Evolutionary conservation across 257 asterid genomes (phyloP).

Genomic region (Penstemon eatonii): DNA sequence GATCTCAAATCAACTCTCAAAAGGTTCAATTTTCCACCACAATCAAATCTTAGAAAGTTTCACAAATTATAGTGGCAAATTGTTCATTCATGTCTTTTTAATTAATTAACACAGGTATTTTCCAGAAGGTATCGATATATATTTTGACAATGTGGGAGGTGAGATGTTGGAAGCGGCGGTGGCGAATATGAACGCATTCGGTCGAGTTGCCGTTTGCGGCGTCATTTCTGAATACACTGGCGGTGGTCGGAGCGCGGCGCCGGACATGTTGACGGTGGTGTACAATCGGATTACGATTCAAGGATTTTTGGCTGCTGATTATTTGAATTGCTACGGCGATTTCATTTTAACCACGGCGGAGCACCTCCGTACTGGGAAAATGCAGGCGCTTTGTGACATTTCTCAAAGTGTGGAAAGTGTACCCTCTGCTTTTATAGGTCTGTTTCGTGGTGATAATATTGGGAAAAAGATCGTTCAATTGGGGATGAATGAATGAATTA

Average conservation of each 20-base stretch:
- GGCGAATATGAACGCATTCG: conserved; percentile 59
- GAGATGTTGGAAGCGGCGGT: conserved; percentile 69
- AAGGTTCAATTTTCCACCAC: conserved; percentile 35
- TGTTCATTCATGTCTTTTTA: not conserved
- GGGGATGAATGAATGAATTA: conserved; percentile 33
- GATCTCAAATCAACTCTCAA: conserved; percentile 56
- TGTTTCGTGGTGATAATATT: conserved; percentile 53
- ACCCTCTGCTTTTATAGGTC: conserved; percentile 52
- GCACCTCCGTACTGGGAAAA: conserved; percentile 41
- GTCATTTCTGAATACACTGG: conserved; percentile 67
- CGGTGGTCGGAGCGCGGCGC: conserved; percentile 30
- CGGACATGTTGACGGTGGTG: conserved; percentile 52
- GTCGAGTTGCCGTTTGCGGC: conserved; percentile 71
- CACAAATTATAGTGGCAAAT: too few relatives aligned
- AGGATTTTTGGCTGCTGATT: conserved; percentile 63
- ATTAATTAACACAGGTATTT: conserved; percentile 38
- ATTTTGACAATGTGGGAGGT: conserved; percentile 80
- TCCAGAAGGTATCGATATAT: conserved; percentile 75
- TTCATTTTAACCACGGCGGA: conserved; percentile 47
- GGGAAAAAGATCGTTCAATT: conserved; percentile 61
- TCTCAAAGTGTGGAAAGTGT: conserved; percentile 57
- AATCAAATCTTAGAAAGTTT: not conserved
- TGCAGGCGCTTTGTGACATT: conserved; percentile 52
- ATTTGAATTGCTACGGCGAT: conserved; percentile 36
- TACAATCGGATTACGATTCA: conserved; percentile 61